Evolutionary conservation across 805 yeast genomes (phyloP), one percentile per base, ranked within the genome.

Genomic region (Starmera dryadoides): DNA sequence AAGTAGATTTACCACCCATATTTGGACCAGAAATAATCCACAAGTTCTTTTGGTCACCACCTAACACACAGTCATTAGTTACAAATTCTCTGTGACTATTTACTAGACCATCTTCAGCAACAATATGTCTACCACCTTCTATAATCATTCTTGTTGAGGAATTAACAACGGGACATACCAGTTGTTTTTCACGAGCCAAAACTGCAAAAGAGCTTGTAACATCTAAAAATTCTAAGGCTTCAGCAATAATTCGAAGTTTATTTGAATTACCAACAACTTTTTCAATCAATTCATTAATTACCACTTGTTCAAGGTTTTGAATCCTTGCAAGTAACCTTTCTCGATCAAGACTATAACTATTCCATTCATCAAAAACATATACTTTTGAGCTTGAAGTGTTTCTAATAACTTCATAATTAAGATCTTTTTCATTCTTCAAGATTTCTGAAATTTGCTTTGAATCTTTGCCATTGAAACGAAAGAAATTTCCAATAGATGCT

Each of bases 1-100:
- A 89, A 0, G 97, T 89, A 0, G 96, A 87, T 58, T 89, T 89
- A 47, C 97, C 97, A 40, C 97, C 97, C 97, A 89, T 89, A 56
- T 89, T 89, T 19, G 97, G 97, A 5, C 97, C 97, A 0, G 97
- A 87, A 20, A 93, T 87, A 14, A 93, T 78, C 28, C 79, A 71
- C 49, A 88, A 86, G 9, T 74, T 67, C 5, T 58, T 56, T n/a
- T n/a, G n/a, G 9, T 66, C 73, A 30, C 75, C 71, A 9, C 68
- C 63, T 41, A 93, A 65, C 6, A 59, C 55, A 15, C 88, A 83
- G 58, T 93, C 96, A 58, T 93, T 93, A 2, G 96, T 78, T 34
- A 88, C 86, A 52, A 93, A 93, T 33, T 46, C 42, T 18, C 39
- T 43, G 17, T 52, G 25, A n/a, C 45, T 48, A 8, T 41, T 30